Evolutionary conservation across 2,329 filamentous ascomycete genomes (phyloP), one percentile per base, ranked within the genome.

Genomic region (Neonectria hederae): DNA sequence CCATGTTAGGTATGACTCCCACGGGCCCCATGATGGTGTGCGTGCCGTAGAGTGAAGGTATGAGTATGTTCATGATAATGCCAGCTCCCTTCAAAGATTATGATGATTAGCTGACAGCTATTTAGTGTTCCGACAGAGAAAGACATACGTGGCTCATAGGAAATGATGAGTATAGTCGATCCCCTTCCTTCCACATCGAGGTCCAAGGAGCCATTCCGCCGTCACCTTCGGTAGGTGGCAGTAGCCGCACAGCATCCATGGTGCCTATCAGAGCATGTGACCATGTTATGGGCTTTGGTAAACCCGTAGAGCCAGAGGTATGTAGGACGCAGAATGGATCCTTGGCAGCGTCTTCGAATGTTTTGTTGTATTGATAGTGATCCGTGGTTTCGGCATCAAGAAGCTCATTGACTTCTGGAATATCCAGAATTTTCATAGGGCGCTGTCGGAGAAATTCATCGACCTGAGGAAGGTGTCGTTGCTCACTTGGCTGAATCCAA

Each of bases 31-130:
- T 54, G 10, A 82, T 59, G 54, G 78, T 79, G 6, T 74, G 77
- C 0, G 81, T 62, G 7, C 69, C 65, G 19, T 77, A 80, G 1
- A 81, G 69, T 0, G 76, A 71, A 0, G 79, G 78, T 65, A 81
- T 72, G 0, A 81, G 30, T 19, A 81, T 77, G 59, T 82, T 63
- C 78, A 81, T 81, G n/a, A 82, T 76, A 6, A 81, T 76, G 9
- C 80, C 80, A 0, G 80, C 79, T 2, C 77, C 78, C 79, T 79
- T 32, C 48, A 17, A 22, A 54, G 13, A 35, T 22, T 7, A n/a
- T 5, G 42, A 6, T 28, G 22, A 28, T 28, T 48, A 46, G 43
- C 24, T 9, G 9, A n/a, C 22, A 28, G 22, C 5, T 28, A 14
- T 28, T 28, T 6, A n/a, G 6, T 45, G 19, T n/a, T n/a, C n/a